Evolutionary conservation across 164 flowering plant species (phyloP), one percentile per base, ranked within the genome.

Genomic region (Vitis rotundifolia): DNA sequence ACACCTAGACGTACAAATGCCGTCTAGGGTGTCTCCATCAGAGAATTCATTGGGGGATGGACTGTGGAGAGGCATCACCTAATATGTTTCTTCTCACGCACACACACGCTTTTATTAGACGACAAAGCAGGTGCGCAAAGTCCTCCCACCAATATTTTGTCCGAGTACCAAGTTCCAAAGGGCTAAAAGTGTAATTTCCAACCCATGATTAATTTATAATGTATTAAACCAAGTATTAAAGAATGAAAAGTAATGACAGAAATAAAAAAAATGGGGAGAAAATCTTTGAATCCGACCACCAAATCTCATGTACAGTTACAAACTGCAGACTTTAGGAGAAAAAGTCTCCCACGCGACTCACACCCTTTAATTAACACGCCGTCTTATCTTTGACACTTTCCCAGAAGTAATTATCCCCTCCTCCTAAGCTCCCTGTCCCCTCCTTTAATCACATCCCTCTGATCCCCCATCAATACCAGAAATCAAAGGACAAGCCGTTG

Each of bases 241-340:
- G 13, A 63, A 56, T 10, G 3, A 18, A 47, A 31, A 37, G 18
- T 16, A 66, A 37, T 19, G 19, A n/a, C 16, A 61, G 15, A 19
- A 37, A 66, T n/a, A 50, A 44, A 72, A 72, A 26, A 66, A 65
- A 58, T 4, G 49, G n/a, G 8, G 15, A 70, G 59, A 37, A 78
- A 77, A 78, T 78, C 80, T 78, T 71, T 4, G 49, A 63, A 69
- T 53, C 70, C 77, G 77, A 75, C 81, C 73, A 69, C 72, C 29
- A 78, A 74, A 81, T 81, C 84, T 76, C 37, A 47, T 18, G 76
- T n/a, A 71, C 79, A 72, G 75, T 68, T 9, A 68, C 61, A 47
- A 68, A 54, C 59, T 62, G 63, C 75, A 71, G 71, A 66, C 73
- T 64, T 71, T 66, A 29, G 55, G 19, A n/a, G 64, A 2, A 66